Base-by-base conservation (phyloP, 225 moss, liverwort and hornwort genomes). In the Straminergon stramineum region DNA sequence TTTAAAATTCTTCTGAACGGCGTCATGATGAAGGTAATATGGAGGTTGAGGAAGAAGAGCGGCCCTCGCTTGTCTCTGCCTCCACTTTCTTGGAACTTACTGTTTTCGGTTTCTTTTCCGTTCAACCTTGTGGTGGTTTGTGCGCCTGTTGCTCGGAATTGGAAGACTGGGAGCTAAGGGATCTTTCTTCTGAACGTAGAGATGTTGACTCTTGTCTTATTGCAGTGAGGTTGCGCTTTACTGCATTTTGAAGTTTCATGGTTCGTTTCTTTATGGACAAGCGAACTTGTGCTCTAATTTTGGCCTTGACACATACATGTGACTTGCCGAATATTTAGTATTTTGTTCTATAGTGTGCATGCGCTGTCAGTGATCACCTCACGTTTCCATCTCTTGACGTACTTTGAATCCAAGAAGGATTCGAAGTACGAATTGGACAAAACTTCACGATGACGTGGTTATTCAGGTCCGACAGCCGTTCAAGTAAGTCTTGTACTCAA, bases 211-310 rank as follows among this genome's bases (percentile, higher is more conserved):
- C 35, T 67, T 43, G 51, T 22, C 30, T 83, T 67, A 55, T 75
- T 37, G 65, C 27, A 52, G 79, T 61, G 67, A 67, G 89, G 87
- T 87, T 79, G 69, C 52, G 65, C 21, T 65, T 31, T 6, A 61
- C 92, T 89, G 89, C 77, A 91, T 82, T 85, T 78, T 88, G 79
- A 79, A 86, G 86, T 83, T 85, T 85, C 91, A 91, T 91, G 93
- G 88, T 79, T 61, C 78, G 30, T 88, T 32, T 55, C n/a, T 51
- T 57, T 9, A 12, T 21, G 51, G 78, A 64, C 11, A 41, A 77
- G 82, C 51, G 62, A 37, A 41, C 62, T 55, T 23, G 15, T 20
- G 84, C 51, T 69, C 78, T 70, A 45, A 57, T 43, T 88, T 79
- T 81, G 74, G 61, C 85, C 58, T 78, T 70, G 32, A 48, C 53